Evolutionary conservation across 1,139 yeast genomes (phyloP).

Genomic region (Scheffersomyces parashehatae): DNA sequence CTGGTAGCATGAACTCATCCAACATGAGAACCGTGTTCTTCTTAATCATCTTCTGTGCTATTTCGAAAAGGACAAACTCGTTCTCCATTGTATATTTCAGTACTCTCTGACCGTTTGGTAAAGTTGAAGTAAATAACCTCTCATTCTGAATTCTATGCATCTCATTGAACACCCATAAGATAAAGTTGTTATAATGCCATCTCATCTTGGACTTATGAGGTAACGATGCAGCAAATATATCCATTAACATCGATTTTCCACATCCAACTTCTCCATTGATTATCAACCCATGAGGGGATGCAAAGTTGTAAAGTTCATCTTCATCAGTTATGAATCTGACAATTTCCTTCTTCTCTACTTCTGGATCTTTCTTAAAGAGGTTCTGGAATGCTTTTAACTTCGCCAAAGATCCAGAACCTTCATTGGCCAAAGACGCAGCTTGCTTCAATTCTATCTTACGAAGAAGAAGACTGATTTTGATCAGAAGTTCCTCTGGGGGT

Average conservation of each 20-base stretch:
- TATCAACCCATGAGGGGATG: conserved; percentile 64
- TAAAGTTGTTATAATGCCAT: conserved; percentile 72
- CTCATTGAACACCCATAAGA: conserved; percentile 65
- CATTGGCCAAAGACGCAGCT: conserved; percentile 19
- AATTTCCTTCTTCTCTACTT: conserved; percentile 32
- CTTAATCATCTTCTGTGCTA: conserved; percentile 65
- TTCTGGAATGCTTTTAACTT: conserved; percentile 19
- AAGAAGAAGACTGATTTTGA: conserved; percentile 48
- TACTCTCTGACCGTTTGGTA: conserved; percentile 28
- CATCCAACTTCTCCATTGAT: conserved; percentile 77
- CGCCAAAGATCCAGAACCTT: conserved; percentile 9
- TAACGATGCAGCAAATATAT: conserved; percentile 63
- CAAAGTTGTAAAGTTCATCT: conserved; percentile 57
- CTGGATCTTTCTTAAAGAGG: conserved; percentile 28
- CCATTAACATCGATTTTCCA: conserved; percentile 76
- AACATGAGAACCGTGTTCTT: conserved; percentile 60
- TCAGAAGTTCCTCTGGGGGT: conserved; percentile 54
- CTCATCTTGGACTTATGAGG: conserved; percentile 67
- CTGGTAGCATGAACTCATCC: conserved; percentile 78
- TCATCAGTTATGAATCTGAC: conserved; percentile 59
- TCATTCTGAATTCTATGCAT: conserved; percentile 57
- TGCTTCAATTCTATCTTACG: conserved; percentile 46
- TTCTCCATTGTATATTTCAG: conserved; percentile 49
- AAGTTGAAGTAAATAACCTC: conserved; percentile 33
- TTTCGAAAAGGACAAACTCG: conserved; percentile 64